Evolutionary conservation across 75 land plant species (phyloP), one percentile per base, ranked within the genome.

Genomic region (Selaginella moellendorffii): DNA sequence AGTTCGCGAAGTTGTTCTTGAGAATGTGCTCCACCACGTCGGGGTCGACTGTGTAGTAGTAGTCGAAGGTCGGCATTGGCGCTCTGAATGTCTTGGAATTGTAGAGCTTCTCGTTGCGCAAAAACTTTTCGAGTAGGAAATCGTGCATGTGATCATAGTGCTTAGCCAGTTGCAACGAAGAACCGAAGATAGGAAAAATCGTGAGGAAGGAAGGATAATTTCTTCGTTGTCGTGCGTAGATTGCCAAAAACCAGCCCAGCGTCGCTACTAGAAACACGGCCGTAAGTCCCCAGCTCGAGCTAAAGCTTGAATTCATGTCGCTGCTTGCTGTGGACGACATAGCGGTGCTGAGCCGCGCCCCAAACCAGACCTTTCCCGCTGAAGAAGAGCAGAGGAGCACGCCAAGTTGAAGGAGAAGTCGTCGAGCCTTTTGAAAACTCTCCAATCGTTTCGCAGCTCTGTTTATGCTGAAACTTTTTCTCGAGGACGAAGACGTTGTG

Each of bases 31-130:
- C 59, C 8, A 56, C 24, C 9, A 21, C 24, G 17, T 56, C 59
- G n/a, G 59, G 59, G 21, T 56, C 59, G 25, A 56, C 59, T 8
- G 59, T 56, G 59, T 56, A 56, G 59, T 19, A 8, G n/a, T 56
- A 56, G 5, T 24, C 24, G 21, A 56, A 56, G 8, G 25, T 24
- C 8, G 59, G 59, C 59, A 56, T 56, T 19, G 59, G 59, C n/a
- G n/a, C 8, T 2, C 21, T 19, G 59, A 56, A 56, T n/a, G 59
- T 19, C n/a, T 21, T 19, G n/a, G 19, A 8, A 8, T n/a, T 19
- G 21, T 56, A 8, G 17, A 56, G 46, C 46, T 36, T 36, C 46
- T 36, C 46, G 46, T 36, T 36, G 10, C 14, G 5, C 46, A 5
- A 5, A 56, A n/a, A 56, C 59, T n/a, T 2, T 9, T 56, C 59